Base-by-base conservation (phyloP, 257 asterid genomes). In the Ligustrum vulgare region DNA sequence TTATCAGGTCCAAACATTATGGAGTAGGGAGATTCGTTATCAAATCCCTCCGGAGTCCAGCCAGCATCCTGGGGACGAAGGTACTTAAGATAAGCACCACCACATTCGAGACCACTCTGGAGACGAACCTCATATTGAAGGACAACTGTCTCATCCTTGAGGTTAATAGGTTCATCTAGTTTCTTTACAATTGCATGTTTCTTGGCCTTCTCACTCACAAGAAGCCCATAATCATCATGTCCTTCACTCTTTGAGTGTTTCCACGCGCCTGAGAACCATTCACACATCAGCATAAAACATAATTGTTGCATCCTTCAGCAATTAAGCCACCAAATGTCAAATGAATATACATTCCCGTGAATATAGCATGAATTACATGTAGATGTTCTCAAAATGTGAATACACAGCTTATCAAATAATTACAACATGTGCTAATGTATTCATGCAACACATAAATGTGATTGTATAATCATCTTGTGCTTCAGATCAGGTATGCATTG, bases 1-100 rank as follows among this genome's bases (percentile, higher is more conserved):
- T 82, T 94, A 71, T 94, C 99, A 11, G 99, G 99, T 43, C 99
- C 99, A 79, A 94, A 94, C 99, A 94, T 95, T 22, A 95, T 90
- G 4, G 99, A 22, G 82, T 93, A 95, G 23, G 99, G 99, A 1
- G 99, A 91, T 51, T 91, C 99, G 1, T 90, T 95, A 73, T 91
- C 91, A 36, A 95, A 95, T 64, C 81, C 97, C 84, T 91, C 93
- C 0, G 99, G 80, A 28, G 67, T 77, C 99, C 98, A 95, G 4
- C 93, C 96, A 32, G 92, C 94, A 28, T 82, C 96, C 78, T 94
- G 99, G 3, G 99, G 98, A 13, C 97, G 97, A 67, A 94, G 97
- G 81, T 89, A 92, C 82, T 94, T 94, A 71, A 94, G 64, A 74
- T 94, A 94, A 74, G 99, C 99, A 76, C 98, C 99, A 70, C 99